Conservation (phyloP, 257 asterid species). For the Prunella vulgaris region DNA sequence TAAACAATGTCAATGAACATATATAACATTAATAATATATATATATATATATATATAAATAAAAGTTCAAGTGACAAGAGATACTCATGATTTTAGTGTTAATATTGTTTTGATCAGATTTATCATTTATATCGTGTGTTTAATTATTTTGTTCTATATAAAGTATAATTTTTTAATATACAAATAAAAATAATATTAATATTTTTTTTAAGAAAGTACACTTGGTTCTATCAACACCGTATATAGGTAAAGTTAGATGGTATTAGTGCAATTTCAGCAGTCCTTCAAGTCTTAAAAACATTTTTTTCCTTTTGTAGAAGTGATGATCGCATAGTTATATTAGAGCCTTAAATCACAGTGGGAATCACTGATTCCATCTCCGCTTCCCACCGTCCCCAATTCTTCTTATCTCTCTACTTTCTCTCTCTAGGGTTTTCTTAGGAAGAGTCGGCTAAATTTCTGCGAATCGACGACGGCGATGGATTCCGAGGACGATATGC, state of each 20-base stretch:
- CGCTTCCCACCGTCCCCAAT: constrained; percentile 2
- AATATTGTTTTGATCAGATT: no score
- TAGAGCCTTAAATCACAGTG: constrained; percentile 22
- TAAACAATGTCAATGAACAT: no score
- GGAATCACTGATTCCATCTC: constrained; percentile 24
- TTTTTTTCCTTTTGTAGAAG: constrained; percentile 3
- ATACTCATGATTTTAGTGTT: no score
- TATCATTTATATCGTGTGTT: no score
- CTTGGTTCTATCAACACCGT: no score
- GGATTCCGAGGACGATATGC: constrained; percentile 96
- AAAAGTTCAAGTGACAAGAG: no score
- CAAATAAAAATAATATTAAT: no score
- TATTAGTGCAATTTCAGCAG: background rate
- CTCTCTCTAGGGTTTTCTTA: constrained; percentile 33
- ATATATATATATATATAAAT: no score
- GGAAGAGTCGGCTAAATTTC: background rate
- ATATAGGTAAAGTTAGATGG: background rate
- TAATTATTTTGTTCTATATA: no score
- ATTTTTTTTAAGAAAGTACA: no score
- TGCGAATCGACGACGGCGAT: constrained; percentile 26
- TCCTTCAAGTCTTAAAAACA: constrained; percentile 10
- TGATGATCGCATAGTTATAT: constrained; percentile 29
- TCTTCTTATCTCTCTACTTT: background rate
- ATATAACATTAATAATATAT: no score
- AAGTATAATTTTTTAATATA: no score